A percentile compares a stretch with the other conserved stretches of the same genome.
These are phyloP conservation scores for Kwoniella heveanensis DNA, from an alignment of 768 basidiomycete genomes.

Conservation along the genomic window DNA sequence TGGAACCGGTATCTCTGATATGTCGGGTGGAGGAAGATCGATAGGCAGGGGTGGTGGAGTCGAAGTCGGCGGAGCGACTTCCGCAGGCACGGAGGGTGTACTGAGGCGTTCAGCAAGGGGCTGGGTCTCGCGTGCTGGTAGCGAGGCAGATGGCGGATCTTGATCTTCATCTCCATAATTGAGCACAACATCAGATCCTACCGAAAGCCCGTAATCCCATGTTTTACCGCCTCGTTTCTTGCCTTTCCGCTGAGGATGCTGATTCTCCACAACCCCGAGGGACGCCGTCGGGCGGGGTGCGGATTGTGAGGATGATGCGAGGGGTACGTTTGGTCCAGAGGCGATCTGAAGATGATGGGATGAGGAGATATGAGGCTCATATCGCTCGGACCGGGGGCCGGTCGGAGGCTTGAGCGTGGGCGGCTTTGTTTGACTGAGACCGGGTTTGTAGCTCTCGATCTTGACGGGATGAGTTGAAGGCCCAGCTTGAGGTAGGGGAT, in stretches of 20 bases:
- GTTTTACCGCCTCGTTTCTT: neutral
- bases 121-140: neutral
- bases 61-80: constrained; percentile 5
- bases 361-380: neutral
- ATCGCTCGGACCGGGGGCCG: neutral
- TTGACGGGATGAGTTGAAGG: constrained; percentile 10
- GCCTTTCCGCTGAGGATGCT: neutral
- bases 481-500: neutral
- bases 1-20: neutral
- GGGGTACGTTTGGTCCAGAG: neutral
- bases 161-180: constrained; percentile 13
- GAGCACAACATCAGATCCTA: constrained; percentile 6
- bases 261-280: neutral
- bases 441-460: constrained; percentile 30
- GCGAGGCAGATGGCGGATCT: neutral
- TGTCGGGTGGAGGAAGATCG: neutral
- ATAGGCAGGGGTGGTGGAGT: constrained; percentile 3
- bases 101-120: neutral
- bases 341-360: neutral
- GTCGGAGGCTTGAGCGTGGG: neutral
- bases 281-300: neutral
- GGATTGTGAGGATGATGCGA: neutral
- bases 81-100: neutral
- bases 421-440: neutral
- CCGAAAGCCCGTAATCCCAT: neutral